phyloP scores from a whole-genome alignment of 306 rosid species.

The Vicia sativa region DNA sequence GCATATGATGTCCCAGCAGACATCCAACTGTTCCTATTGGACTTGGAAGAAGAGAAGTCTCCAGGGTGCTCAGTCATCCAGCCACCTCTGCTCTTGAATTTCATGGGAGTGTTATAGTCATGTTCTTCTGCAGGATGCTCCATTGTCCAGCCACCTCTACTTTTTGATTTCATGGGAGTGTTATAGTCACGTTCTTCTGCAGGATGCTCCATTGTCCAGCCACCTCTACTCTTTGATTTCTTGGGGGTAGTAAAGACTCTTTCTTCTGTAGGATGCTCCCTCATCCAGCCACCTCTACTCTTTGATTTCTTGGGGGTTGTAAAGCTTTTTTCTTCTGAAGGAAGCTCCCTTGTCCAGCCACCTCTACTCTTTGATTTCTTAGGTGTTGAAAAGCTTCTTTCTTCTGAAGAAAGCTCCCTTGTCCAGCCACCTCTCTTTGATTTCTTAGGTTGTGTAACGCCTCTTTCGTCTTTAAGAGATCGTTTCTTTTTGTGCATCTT shows the following conservation, averaged over 20 bases:
- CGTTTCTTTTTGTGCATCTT: constrained; percentile 54
- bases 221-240: constrained; percentile 48
- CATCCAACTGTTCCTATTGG: constrained; percentile 44
- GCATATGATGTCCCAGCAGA: constrained; percentile 51
- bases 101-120: constrained; percentile 36
- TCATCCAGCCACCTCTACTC: constrained; percentile 47
- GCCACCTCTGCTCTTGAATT: constrained; percentile 46
- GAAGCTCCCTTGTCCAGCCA: constrained; percentile 51
- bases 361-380: constrained; percentile 42
- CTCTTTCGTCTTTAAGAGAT: constrained; percentile 38
- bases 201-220: constrained; percentile 51
- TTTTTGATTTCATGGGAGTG: constrained; percentile 40
- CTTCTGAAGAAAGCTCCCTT: constrained; percentile 47
- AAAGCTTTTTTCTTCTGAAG: constrained; percentile 38
- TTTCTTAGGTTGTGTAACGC: constrained; percentile 37
- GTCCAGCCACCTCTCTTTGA: constrained; percentile 50
- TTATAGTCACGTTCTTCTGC: constrained; percentile 35
- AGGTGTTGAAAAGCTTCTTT: constrained; percentile 37
- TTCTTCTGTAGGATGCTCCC: constrained; percentile 47
- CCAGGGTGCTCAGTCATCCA: constrained; percentile 50
- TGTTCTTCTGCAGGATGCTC: constrained; percentile 53
- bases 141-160: constrained; percentile 47
- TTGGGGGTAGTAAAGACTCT: constrained; percentile 33
- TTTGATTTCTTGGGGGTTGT: constrained; percentile 41
- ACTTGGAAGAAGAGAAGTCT: constrained; percentile 48